Conservation (phyloP, 768 basidiomycete species). For the Boletus patriciae region DNA sequence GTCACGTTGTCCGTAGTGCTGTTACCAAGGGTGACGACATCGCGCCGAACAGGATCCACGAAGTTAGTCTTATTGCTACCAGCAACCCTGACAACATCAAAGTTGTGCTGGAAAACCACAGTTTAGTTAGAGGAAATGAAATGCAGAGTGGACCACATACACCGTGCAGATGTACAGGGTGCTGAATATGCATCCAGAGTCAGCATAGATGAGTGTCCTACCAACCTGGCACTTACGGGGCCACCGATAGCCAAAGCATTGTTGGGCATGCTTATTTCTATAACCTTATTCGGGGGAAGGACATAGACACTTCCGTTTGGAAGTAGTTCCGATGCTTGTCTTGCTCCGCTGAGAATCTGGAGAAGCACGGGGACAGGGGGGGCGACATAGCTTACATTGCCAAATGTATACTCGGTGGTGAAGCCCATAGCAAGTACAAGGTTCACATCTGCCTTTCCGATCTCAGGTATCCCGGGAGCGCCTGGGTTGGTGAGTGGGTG, state of each 20-base stretch:
- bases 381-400: conserved; percentile 32
- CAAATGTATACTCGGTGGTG: conserved; percentile 19
- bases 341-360: conserved; percentile 46
- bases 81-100: conserved; percentile 37
- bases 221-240: conserved; percentile 22
- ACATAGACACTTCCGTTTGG: neutral
- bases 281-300: conserved; percentile 44
- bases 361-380: conserved; percentile 40
- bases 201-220: neutral
- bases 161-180: conserved; percentile 42
- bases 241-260: conserved; percentile 21
- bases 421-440: conserved; percentile 21
- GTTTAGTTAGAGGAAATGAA: neutral
- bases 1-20: conserved; percentile 44
- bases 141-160: conserved; percentile 23
- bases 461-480: conserved; percentile 40
- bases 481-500: conserved; percentile 34
- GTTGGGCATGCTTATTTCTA: conserved; percentile 48
- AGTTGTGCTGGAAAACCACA: conserved; percentile 30
- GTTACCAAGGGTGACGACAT: conserved; percentile 27
- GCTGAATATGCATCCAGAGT: conserved; percentile 19
- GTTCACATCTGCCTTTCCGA: conserved; percentile 43
- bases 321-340: conserved; percentile 28
- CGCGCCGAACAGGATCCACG: conserved; percentile 36
- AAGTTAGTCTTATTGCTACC: conserved; percentile 34